These are phyloP conservation scores for Aplosporella prunicola DNA, from an alignment of 2,329 filamentous ascomycete species.

Conservation along the genomic window DNA sequence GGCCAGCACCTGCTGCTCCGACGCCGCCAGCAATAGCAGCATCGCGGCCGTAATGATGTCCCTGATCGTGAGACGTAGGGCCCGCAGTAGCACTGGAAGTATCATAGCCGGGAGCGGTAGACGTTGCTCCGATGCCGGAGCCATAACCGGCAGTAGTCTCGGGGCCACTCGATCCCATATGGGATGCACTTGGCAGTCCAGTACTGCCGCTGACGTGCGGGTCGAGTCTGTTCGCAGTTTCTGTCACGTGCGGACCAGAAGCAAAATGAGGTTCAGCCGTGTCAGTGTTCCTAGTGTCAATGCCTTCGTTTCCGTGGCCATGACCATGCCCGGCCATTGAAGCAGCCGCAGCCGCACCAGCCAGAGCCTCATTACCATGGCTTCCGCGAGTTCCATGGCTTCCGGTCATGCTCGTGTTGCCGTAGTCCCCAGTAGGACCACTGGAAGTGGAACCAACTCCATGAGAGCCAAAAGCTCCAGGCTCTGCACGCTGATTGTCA, in stretches of 20 bases:
- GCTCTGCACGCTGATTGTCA: too few relatives aligned
- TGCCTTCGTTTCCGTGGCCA: conserved; percentile 13
- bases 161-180: too few relatives aligned
- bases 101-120: not conserved
- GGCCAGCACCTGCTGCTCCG: conserved; percentile 18
- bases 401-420: not conserved
- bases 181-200: too few relatives aligned
- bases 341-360: conserved; percentile 20
- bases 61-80: not conserved
- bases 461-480: too few relatives aligned
- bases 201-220: conserved; percentile 19
- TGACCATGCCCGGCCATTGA: conserved; percentile 12
- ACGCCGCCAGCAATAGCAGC: conserved; percentile 19
- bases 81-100: not conserved
- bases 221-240: conserved; percentile 24
- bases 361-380: conserved; percentile 20
- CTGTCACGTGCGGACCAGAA: conserved; percentile 23
- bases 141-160: conserved; percentile 15
- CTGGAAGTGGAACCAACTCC: too few relatives aligned
- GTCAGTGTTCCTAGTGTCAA: not conserved
- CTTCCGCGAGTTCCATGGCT: not conserved
- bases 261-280: conserved; percentile 12
- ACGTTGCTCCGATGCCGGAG: not conserved
- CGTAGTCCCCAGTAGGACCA: not conserved
- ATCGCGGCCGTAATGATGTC: conserved; percentile 19